Evolutionary conservation across 2,329 filamentous ascomycete genomes (phyloP), one percentile per base, ranked within the genome.

Genomic region (Trichoderma pleuroti): DNA sequence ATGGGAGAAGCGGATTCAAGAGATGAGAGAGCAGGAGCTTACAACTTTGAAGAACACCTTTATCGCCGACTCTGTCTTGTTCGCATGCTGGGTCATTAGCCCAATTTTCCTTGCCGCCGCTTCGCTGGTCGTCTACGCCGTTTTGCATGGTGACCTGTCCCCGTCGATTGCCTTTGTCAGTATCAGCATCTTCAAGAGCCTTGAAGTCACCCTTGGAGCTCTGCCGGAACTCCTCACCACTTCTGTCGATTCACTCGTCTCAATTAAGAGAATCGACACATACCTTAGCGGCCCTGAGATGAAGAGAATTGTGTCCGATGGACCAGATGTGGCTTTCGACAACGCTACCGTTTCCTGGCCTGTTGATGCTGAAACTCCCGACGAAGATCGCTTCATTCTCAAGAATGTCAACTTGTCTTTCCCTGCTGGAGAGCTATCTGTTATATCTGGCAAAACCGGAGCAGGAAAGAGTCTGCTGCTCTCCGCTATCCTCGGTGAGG

Each of bases 91-190:
- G 91, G 87, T 93, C 46, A 84, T 90, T 21, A 92, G 90, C 46
- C 93, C 93, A 0, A 88, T 95, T 28, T 83, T 93, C 72, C 85
- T 96, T 4, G 89, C 92, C 8, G 92, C 91, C 5, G 87, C 90
- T 10, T 91, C 92, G 0, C 83, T 96, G 2, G 86, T 90, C 3
- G 86, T 89, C 0, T 94, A 94, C 76, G 89, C 91, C 2, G 73
- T 87, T 11, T 74, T 92, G 0, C 80, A 93, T 73, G 90, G 89
- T 5, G 82, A 83, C 0, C 82, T 96, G 11, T 84, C 86, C 1
- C 90, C 93, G 0, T 93, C 92, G 0, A 86, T 94, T 12, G 93
- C 93, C 2, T 96, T 96, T 74, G 93, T 93, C 30, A 90, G 91
- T 32, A 89, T 94, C 46, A 89, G 90, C 11, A 85, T 94, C 59